phyloP scores from a whole-genome alignment of 2,329 filamentous ascomycete genomes.

The Xylariomycetidae sp. region DNA sequence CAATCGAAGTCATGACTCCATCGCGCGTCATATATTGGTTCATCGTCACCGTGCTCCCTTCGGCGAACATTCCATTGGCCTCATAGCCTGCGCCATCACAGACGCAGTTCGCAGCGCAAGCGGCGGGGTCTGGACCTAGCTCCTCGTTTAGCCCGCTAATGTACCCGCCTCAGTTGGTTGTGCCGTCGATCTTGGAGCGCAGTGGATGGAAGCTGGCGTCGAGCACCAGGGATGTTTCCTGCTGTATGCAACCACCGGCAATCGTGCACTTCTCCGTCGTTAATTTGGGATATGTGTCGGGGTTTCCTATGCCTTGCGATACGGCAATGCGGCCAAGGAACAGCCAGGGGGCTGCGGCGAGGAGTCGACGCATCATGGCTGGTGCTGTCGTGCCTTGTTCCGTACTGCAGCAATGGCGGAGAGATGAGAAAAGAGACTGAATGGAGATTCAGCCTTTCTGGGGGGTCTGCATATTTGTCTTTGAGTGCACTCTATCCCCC shows the following conservation, averaged over 20 bases:
- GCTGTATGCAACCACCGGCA: constrained; percentile 39
- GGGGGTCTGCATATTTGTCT: too few species aligned
- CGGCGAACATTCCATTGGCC: constrained; percentile 21
- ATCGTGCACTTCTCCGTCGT: constrained; percentile 48
- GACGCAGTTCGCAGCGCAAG: constrained; percentile 46
- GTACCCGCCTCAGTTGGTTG: constrained; percentile 24
- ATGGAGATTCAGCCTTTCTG: too few species aligned
- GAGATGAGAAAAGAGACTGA: too few species aligned
- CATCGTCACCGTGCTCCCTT: constrained; percentile 18
- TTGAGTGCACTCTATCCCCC: too few species aligned
- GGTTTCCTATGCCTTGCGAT: background rate
- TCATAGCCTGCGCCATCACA: constrained; percentile 45
- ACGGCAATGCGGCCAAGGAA: too few species aligned
- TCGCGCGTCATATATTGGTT: constrained; percentile 26
- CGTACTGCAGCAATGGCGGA: too few species aligned
- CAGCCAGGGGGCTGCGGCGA: too few species aligned
- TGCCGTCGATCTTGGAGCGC: constrained; percentile 13
- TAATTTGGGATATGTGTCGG: constrained; percentile 39
- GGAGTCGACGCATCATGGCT: too few species aligned
- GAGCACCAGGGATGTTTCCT: constrained; percentile 46
- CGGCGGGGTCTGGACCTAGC: constrained; percentile 39
- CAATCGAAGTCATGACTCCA: constrained; percentile 21
- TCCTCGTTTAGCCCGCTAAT: constrained; percentile 27
- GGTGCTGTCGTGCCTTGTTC: too few species aligned
- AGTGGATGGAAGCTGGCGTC: constrained; percentile 40